Conservation (phyloP, 2,329 filamentous ascomycete genomes). For the Ophiostoma pallidulum region DNA sequence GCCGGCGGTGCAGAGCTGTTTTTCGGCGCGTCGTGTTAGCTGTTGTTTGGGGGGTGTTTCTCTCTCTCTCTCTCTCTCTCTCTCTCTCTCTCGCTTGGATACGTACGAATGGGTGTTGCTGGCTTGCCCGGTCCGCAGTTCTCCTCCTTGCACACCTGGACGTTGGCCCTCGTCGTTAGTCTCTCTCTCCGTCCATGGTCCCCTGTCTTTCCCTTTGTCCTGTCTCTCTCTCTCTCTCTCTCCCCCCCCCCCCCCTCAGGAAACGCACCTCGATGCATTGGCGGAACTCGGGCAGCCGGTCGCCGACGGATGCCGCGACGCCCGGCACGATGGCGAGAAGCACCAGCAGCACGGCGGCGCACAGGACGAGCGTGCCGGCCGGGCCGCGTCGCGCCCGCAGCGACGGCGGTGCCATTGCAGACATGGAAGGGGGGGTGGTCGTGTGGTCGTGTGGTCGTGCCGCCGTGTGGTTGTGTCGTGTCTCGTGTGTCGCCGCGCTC, state of each 20-base stretch:
- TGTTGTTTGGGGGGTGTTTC: neutral
- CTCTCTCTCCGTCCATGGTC: too few relatives aligned
- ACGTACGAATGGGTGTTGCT: conserved; percentile 60
- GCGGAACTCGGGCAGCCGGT: conserved; percentile 76
- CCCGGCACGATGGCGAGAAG: conserved; percentile 29
- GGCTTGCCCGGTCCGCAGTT: conserved; percentile 62
- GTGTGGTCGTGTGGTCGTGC: too few relatives aligned
- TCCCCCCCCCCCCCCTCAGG: too few relatives aligned
- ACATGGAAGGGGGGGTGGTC: too few relatives aligned
- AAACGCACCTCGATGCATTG: conserved; percentile 69
- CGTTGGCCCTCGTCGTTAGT: neutral
- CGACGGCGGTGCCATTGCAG: too few relatives aligned
- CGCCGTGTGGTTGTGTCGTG: too few relatives aligned
- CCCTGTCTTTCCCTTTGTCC: too few relatives aligned
- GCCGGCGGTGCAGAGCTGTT: conserved; percentile 69
- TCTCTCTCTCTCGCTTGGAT: neutral
- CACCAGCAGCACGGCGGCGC: conserved; percentile 2
- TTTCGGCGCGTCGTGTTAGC: neutral
- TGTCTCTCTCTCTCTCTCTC: too few relatives aligned
- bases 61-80: neutral
- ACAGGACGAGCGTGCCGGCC: conserved; percentile 1
- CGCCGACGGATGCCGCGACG: conserved; percentile 67
- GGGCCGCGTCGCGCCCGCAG: neutral
- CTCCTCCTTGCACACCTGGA: conserved; percentile 72
- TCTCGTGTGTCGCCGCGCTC: too few relatives aligned